A percentile compares a stretch with the other conserved stretches of the same genome.
phyloP scores from a whole-genome alignment of 169 alveolate species.

The Condylostoma magnum region DNA sequence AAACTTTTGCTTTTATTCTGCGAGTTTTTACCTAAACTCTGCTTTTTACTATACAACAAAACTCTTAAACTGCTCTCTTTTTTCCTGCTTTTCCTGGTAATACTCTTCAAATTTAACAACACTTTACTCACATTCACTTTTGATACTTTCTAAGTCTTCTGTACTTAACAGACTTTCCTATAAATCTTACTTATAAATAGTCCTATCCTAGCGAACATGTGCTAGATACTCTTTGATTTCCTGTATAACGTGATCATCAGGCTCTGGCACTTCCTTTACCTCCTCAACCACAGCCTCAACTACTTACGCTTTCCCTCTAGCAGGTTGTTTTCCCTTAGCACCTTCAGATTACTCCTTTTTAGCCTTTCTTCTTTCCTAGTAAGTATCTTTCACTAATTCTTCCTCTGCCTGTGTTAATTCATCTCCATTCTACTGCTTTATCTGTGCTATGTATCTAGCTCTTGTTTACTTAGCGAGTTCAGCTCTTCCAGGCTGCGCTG shows the following conservation, averaged over 20 bases:
- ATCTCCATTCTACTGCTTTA: slow-evolving; percentile 58
- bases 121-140: neutral
- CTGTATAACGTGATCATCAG: slow-evolving; percentile 63
- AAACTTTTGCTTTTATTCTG: neutral
- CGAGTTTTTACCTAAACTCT: neutral
- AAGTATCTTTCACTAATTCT: slow-evolving; percentile 53
- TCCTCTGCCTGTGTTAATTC: slow-evolving; percentile 78
- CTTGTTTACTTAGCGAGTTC: slow-evolving; percentile 78
- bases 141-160: neutral
- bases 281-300: slow-evolving; percentile 62
- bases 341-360: slow-evolving; percentile 38
- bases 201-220: slow-evolving; percentile 3
- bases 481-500: slow-evolving; percentile 84
- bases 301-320: slow-evolving; percentile 49
- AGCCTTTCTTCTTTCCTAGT: slow-evolving; percentile 58
- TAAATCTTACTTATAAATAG: neutral
- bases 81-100: neutral
- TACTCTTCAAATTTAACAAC: neutral
- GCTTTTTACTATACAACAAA: no score
- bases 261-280: slow-evolving; percentile 61
- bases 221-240: slow-evolving; percentile 66
- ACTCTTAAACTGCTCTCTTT: no score
- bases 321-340: slow-evolving; percentile 48
- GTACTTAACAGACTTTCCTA: neutral
- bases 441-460: slow-evolving; percentile 51